These are phyloP conservation scores for Eucalyptus microcorys DNA, from an alignment of 345 rosid genomes.

Conservation along the genomic window DNA sequence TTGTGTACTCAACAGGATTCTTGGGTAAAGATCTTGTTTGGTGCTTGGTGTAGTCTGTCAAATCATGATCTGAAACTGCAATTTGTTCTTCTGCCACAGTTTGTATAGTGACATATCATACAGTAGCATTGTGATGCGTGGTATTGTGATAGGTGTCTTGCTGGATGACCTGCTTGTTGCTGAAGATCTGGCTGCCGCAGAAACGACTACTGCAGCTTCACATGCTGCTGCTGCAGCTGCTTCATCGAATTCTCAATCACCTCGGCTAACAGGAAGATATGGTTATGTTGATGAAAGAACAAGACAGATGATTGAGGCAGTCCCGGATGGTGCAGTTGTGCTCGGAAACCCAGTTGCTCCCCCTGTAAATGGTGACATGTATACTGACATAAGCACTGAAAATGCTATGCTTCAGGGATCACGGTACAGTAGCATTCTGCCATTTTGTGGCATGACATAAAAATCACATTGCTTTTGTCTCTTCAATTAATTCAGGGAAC, in stretches of 20 bases:
- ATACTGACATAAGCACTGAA: slow-evolving; percentile 95
- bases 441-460: neutral
- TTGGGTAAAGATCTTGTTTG: neutral
- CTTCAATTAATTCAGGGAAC: neutral
- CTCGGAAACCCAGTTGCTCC: slow-evolving; percentile 96
- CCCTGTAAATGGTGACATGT: slow-evolving; percentile 86
- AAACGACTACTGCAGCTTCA: slow-evolving; percentile 92
- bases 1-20: neutral
- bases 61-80: neutral
- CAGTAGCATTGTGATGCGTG: neutral
- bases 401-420: slow-evolving; percentile 80
- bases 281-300: slow-evolving; percentile 77
- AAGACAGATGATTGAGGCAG: slow-evolving; percentile 57
- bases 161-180: slow-evolving; percentile 97
- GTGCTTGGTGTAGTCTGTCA: neutral
- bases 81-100: neutral
- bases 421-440: slow-evolving; percentile 34
- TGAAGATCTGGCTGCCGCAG: slow-evolving; percentile 99
- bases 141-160: slow-evolving; percentile 62
- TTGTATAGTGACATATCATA: neutral
- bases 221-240: slow-evolving; percentile 97
- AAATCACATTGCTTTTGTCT: neutral
- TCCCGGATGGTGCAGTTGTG: slow-evolving; percentile 75
- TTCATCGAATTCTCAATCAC: slow-evolving; percentile 51
- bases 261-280: slow-evolving; percentile 61